Conservation (phyloP, 306 rosid genomes). For the Delonix regia region DNA sequence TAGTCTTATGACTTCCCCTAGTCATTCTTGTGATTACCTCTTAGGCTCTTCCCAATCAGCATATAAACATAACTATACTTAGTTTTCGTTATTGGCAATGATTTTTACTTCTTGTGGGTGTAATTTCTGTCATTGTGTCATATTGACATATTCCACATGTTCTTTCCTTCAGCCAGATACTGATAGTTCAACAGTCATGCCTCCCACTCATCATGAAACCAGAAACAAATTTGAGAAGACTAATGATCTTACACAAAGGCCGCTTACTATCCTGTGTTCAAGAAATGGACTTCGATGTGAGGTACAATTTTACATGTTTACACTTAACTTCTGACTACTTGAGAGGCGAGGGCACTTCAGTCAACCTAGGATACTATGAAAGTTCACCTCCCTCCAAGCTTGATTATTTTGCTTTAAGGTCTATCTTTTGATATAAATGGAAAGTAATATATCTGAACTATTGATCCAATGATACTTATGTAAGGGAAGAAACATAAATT, state of each 20-base stretch:
- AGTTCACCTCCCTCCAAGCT: background rate
- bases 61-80: background rate
- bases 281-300: slow-evolving; percentile 39
- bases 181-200: background rate
- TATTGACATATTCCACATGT: background rate
- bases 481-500: background rate
- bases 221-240: background rate
- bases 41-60: background rate
- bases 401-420: background rate
- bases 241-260: slow-evolving; percentile 1
- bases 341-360: background rate
- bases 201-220: slow-evolving; percentile 15
- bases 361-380: too few relatives aligned
- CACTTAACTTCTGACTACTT: background rate
- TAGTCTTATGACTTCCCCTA: background rate
- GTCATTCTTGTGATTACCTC: background rate
- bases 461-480: background rate
- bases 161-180: slow-evolving; percentile 37
- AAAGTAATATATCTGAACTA: background rate
- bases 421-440: background rate
- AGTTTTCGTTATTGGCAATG: background rate
- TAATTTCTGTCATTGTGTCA: background rate
- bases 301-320: slow-evolving; percentile 34
- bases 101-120: background rate
- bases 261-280: slow-evolving; percentile 31